Evolutionary conservation across 768 basidiomycete genomes (phyloP), one percentile per base, ranked within the genome.

Genomic region (Rhizopogon vinicolor): DNA sequence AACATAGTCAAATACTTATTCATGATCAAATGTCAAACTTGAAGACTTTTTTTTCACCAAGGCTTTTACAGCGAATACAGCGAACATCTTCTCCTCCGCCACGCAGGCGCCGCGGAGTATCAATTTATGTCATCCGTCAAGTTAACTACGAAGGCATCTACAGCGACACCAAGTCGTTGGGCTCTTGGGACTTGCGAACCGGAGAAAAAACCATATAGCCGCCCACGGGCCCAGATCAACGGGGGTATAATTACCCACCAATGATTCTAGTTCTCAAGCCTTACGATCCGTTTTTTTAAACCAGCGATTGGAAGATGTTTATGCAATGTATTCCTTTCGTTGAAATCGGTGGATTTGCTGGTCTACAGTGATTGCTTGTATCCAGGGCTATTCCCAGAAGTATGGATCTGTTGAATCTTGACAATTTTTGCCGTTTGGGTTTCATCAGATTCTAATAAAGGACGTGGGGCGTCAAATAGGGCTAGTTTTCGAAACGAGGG

Each of bases 51-150:
- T 14, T 22, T 22, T 22, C n/a, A 25, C 25, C 10, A 7, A 33
- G 18, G 28, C 13, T 45, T 25, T 29, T 5, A 35, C 52, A 48
- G 41, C 41, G 31, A 44, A 48, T 5, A 35, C 52, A 48, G 41
- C 41, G 42, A 44, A 48, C 7, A 9, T 51, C 2, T 5, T 22
- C 10, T 7, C 25, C 29, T 42, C 35, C 35, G 66, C 56, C 67
- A 67, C 69, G 62, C 69, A 49, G 58, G 35, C 43, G 53, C 71
- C 68, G 68, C 68, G 68, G 68, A 69, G 69, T 69, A 67, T 33
- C 43, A 65, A 69, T 40, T n/a, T 22, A 18, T 39, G 35, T 18
- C 6, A 16, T 28, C 9, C 14, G 7, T 12, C 35, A 35, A 10
- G 12, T 10, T 35, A 35, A 19, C 35, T 22, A 22, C 13, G 33